A percentile compares a stretch with the other conserved stretches of the same genome.
These are phyloP conservation scores for Leccinum disarticulatum DNA, from an alignment of 768 basidiomycete species.

Conservation along the genomic window DNA sequence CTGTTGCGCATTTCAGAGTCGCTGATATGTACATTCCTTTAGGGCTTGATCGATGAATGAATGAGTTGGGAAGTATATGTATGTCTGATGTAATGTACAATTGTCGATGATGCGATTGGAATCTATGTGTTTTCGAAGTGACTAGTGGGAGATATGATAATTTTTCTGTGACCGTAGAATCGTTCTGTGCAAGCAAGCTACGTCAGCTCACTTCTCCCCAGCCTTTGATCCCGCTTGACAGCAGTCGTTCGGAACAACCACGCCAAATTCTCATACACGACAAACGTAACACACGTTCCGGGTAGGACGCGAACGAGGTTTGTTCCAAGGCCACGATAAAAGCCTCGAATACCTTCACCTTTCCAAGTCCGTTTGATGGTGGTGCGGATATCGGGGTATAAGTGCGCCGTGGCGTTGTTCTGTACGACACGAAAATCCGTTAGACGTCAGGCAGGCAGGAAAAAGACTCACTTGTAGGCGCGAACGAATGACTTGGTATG, in stretches of 20 bases:
- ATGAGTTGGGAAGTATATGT: too few species aligned
- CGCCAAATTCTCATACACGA: slow-evolving; percentile 92
- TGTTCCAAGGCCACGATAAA: slow-evolving; percentile 93
- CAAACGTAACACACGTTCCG: slow-evolving; percentile 96
- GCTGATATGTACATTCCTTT: slow-evolving; percentile 9
- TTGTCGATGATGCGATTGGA: slow-evolving; percentile 1
- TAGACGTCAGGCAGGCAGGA: background rate
- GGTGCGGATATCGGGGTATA: slow-evolving; percentile 82
- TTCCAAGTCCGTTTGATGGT: slow-evolving; percentile 80
- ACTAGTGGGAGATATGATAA: slow-evolving; percentile 12
- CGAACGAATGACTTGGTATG: slow-evolving; percentile 95
- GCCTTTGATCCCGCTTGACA: slow-evolving; percentile 42
- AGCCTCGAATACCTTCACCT: slow-evolving; percentile 78
- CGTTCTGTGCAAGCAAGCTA: background rate
- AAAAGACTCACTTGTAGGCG: slow-evolving; percentile 72
- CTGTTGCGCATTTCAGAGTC: background rate
- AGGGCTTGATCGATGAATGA: too few species aligned
- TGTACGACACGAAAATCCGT: slow-evolving; percentile 24
- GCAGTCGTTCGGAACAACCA: slow-evolving; percentile 76
- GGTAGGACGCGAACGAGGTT: slow-evolving; percentile 94
- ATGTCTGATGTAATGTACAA: slow-evolving; percentile 12
- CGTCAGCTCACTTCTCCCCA: background rate
- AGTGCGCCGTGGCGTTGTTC: slow-evolving; percentile 63
- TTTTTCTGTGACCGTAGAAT: background rate
- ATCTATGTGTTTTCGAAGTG: background rate